phyloP scores from a whole-genome alignment of 352 stramenopile genomes.

The Phytophthora europaea region DNA sequence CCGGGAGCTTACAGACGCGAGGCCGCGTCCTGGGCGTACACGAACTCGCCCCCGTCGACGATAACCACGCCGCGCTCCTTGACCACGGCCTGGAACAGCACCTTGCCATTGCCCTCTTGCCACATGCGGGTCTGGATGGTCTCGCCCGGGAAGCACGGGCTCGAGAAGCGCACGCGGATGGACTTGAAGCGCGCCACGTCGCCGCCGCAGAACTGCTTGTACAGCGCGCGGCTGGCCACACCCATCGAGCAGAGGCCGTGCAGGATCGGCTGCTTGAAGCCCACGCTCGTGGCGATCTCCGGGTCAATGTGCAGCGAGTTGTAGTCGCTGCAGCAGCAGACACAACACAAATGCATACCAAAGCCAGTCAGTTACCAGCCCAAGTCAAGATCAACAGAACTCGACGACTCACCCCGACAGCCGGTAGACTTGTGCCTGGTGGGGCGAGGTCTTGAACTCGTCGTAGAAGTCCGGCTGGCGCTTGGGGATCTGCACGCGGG shows the following conservation, averaged over 20 bases:
- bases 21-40: constrained; percentile 41
- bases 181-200: constrained; percentile 82
- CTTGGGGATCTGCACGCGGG: constrained; percentile 81
- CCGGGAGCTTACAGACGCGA: constrained; percentile 34
- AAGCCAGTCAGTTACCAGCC: background rate
- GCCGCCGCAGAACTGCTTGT: constrained; percentile 81
- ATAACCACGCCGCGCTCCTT: constrained; percentile 83
- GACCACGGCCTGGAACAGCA: constrained; percentile 81
- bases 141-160: constrained; percentile 88
- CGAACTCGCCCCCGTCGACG: constrained; percentile 84
- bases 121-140: constrained; percentile 90
- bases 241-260: constrained; percentile 96
- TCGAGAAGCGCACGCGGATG: constrained; percentile 91
- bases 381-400: background rate
- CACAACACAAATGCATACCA: constrained; percentile 2
- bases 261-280: constrained; percentile 91
- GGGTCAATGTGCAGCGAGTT: constrained; percentile 96
- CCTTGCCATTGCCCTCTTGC: constrained; percentile 55
- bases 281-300: constrained; percentile 76
- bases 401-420: constrained; percentile 81
- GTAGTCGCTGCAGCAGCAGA: constrained; percentile 84
- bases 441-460: constrained; percentile 72
- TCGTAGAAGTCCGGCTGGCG: constrained; percentile 71
- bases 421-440: constrained; percentile 93
- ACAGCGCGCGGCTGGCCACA: constrained; percentile 80